Percentiles rank a stretch among this genome's conserved stretches.
Evolutionary conservation across 1,284 basidiomycete species (phyloP).

Genomic region (Ustilago xerochloae): DNA sequence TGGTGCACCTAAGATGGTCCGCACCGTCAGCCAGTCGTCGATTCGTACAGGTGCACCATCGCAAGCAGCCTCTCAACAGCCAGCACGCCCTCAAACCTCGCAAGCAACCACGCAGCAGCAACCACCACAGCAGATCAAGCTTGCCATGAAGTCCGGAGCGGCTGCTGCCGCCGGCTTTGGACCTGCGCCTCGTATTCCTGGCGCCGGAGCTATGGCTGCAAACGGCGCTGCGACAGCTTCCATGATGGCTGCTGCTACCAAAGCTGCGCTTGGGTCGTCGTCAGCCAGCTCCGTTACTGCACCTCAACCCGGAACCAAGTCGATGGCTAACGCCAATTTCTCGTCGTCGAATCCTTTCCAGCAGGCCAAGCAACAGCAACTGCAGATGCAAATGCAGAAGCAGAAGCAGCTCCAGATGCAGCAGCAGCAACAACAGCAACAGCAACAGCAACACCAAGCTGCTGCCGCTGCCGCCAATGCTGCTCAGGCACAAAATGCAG

Average conservation of each 20-base stretch:
- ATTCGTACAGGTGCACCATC: conserved; percentile 22
- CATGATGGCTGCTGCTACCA: conserved; percentile 24
- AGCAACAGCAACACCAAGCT: conserved; percentile 15
- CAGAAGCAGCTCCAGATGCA: conserved; percentile 18
- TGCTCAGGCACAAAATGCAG: conserved; percentile 18
- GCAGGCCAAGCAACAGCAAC: conserved; percentile 50
- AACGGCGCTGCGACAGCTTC: conserved; percentile 30
- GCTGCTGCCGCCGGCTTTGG: conserved; percentile 32
- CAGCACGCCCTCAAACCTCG: conserved; percentile 17
- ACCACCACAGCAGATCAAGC: conserved; percentile 45
- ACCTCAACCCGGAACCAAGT: conserved; percentile 13
- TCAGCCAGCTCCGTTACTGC: too few species aligned
- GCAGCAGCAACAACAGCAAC: conserved; percentile 22
- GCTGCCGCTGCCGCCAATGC: conserved; percentile 20
- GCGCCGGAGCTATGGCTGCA: conserved; percentile 25
- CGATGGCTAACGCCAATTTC: conserved; percentile 48
- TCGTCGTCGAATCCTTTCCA: conserved; percentile 48
- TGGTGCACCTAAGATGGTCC: conserved; percentile 37
- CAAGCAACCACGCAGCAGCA: conserved; percentile 15
- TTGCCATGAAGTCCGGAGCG: conserved; percentile 33
- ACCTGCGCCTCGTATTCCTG: conserved; percentile 38
- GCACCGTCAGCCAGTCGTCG: conserved; percentile 44
- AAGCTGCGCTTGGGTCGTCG: not conserved
- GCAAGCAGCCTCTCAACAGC: conserved; percentile 22
- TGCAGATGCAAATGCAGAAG: conserved; percentile 35